A percentile compares a stretch with the other conserved stretches of the same genome.
phyloP scores from a whole-genome alignment of 179 eudicot species.

The Spinacia oleracea region DNA sequence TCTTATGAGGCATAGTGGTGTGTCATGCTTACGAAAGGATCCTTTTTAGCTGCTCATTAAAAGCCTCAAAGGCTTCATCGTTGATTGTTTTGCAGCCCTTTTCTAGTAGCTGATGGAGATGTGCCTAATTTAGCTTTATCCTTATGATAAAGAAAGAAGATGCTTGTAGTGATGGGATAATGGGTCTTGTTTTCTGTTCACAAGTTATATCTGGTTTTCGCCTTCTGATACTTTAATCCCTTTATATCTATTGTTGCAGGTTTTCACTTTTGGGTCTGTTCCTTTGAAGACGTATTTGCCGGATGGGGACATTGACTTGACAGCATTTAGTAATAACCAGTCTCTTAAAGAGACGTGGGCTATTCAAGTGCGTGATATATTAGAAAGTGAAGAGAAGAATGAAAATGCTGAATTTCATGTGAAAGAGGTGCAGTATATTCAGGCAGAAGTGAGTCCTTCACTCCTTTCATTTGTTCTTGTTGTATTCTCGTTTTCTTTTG shows the following conservation, averaged over 20 bases:
- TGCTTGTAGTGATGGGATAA: too few relatives aligned
- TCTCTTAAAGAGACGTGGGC: constrained; percentile 86
- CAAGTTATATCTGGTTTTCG: constrained; percentile 4
- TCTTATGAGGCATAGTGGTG: not conserved
- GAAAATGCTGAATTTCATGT: constrained; percentile 90
- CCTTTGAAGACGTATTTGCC: constrained; percentile 95
- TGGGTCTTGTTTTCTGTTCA: not conserved
- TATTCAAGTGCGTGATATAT: constrained; percentile 66
- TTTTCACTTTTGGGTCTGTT: constrained; percentile 94
- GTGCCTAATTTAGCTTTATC: too few relatives aligned
- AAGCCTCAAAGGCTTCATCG: too few relatives aligned
- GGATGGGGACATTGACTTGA: constrained; percentile 95
- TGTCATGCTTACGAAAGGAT: not conserved
- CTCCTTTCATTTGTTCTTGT: not conserved
- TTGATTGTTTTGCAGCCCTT: too few relatives aligned
- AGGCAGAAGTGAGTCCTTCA: constrained; percentile 72
- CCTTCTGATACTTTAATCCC: not conserved
- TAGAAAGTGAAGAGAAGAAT: constrained; percentile 77
- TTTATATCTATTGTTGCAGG: constrained; percentile 38
- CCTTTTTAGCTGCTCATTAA: not conserved
- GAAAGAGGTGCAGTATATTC: constrained; percentile 93
- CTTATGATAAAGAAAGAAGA: too few relatives aligned
- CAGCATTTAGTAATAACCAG: constrained; percentile 64
- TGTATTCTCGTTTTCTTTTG: not conserved
- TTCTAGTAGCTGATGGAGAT: too few relatives aligned